Evolutionary conservation across 768 basidiomycete genomes (phyloP), one percentile per base, ranked within the genome.

Genomic region (Boletus sp.): DNA sequence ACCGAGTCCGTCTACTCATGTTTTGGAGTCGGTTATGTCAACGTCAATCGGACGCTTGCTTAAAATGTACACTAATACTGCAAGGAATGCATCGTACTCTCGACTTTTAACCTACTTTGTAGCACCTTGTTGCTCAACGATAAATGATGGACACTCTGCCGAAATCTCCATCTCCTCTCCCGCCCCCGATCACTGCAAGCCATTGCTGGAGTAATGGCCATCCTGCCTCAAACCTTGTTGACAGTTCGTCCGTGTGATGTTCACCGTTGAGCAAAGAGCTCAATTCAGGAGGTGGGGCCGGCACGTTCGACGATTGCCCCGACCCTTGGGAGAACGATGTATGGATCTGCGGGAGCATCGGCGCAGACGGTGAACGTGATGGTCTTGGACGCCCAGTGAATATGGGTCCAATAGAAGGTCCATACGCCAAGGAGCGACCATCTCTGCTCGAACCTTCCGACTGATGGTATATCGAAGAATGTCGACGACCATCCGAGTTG

Each of bases 171-270:
- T 86, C 79, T 24, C 83, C 81, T 55, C 80, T 74, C 40, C 83
- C 83, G 35, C 80, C 82, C 36, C 90, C 90, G 44, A 83, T 79
- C 10, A 75, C 70, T 5, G 77, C 72, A 45, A 92, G 71, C 89
- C 87, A 92, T 55, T 79, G 80, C 69, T 91, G 86, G 52, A 98
- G 75, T 47, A 87, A 74, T 11, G 85, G 85, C 94, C 93, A 95
- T 0, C 89, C 87, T 33, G 87, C 85, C 60, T 91, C 86, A 64
- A 95, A 96, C 58, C 70, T 80, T 28, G 90, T 85, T 46, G 89
- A 87, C 44, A 98, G 74, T 73, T 98, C 95, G 67, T 98, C 96
- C 2, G 92, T 88, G 70, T 94, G 89, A 70, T 94, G 94, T 54
- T 87, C 89, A 9, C 96, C 97, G 65, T 98, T 88, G 12, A 98